These are phyloP conservation scores for Gamarada debralockiae DNA, from an alignment of 495 filamentous ascomycete species.

Conservation along the genomic window DNA sequence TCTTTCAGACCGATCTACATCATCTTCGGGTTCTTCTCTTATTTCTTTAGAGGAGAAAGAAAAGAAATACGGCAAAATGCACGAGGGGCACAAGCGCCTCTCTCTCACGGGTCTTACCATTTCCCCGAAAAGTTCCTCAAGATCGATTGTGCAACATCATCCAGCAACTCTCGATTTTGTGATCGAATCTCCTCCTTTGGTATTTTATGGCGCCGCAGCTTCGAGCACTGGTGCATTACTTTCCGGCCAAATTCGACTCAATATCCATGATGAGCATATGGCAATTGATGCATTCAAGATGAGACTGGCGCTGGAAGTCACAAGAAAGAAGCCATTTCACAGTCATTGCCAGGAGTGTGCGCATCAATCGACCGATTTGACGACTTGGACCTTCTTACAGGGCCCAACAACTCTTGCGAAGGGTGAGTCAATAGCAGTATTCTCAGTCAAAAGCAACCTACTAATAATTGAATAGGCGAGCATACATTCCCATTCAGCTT, in stretches of 20 bases:
- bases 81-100: slow-evolving; percentile 33
- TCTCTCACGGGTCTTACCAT: slow-evolving; percentile 36
- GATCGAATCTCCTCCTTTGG: slow-evolving; percentile 86
- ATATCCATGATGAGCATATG: slow-evolving; percentile 58
- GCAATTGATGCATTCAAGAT: slow-evolving; percentile 69
- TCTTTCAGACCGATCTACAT: slow-evolving; percentile 21
- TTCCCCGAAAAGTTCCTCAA: slow-evolving; percentile 35
- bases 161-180: slow-evolving; percentile 63
- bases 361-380: slow-evolving; percentile 63
- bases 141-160: slow-evolving; percentile 27
- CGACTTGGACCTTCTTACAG: slow-evolving; percentile 73
- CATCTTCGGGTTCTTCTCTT: slow-evolving; percentile 22
- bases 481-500: slow-evolving; percentile 92
- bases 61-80: slow-evolving; percentile 32
- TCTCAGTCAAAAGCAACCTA: slow-evolving; percentile 14
- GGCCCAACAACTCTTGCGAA: slow-evolving; percentile 58
- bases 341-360: slow-evolving; percentile 74
- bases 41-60: neutral
- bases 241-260: slow-evolving; percentile 76
- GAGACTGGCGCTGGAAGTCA: slow-evolving; percentile 59
- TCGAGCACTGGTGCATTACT: slow-evolving; percentile 83
- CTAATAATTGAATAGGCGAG: slow-evolving; percentile 32
- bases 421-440: slow-evolving; percentile 36
- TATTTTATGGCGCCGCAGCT: slow-evolving; percentile 73
- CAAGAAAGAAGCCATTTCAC: slow-evolving; percentile 74